Evolutionary conservation across 2,329 filamentous ascomycete genomes (phyloP).

Genomic region (Monosporascus sp.): DNA sequence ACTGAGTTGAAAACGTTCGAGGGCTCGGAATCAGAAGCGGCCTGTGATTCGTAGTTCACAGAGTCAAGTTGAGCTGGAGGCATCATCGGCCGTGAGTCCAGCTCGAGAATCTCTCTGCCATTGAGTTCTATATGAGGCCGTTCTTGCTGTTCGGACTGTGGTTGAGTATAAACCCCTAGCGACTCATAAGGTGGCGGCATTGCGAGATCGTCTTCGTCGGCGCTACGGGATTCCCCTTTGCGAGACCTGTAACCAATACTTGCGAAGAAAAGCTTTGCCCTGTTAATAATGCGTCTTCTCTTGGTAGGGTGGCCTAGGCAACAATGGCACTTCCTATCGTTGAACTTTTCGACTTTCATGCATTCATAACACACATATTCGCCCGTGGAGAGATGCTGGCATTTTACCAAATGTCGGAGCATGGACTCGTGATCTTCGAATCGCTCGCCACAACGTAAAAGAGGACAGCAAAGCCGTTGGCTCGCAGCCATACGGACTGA

Average conservation of each 20-base stretch:
- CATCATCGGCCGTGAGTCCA: constrained; percentile 42
- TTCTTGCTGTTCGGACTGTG: constrained; percentile 7
- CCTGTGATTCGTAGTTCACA: constrained; percentile 17
- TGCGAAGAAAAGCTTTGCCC: constrained; percentile 50
- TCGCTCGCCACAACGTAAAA: constrained; percentile 43
- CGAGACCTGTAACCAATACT: constrained; percentile 43
- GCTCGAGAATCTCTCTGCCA: constrained; percentile 46
- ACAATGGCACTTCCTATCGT: constrained; percentile 44
- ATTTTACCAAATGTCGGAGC: constrained; percentile 46
- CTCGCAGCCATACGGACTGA: constrained; percentile 40
- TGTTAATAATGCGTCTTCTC: constrained; percentile 44
- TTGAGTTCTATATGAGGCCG: constrained; percentile 37
- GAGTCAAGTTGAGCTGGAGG: constrained; percentile 22
- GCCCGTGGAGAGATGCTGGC: constrained; percentile 40
- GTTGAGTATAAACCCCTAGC: constrained; percentile 25
- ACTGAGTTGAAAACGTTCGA: constrained; percentile 3
- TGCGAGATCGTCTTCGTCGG: constrained; percentile 26
- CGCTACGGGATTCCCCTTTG: constrained; percentile 25
- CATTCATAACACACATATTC: constrained; percentile 55
- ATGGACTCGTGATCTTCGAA: constrained; percentile 49
- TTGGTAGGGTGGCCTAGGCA: constrained; percentile 46
- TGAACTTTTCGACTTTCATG: constrained; percentile 45
- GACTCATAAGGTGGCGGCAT: constrained; percentile 43
- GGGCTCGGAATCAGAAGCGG: constrained; percentile 4
- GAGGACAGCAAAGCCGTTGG: constrained; percentile 46